Evolutionary conservation across 257 asterid genomes (phyloP), one percentile per base, ranked within the genome.

Genomic region (Henckelia pumila): DNA sequence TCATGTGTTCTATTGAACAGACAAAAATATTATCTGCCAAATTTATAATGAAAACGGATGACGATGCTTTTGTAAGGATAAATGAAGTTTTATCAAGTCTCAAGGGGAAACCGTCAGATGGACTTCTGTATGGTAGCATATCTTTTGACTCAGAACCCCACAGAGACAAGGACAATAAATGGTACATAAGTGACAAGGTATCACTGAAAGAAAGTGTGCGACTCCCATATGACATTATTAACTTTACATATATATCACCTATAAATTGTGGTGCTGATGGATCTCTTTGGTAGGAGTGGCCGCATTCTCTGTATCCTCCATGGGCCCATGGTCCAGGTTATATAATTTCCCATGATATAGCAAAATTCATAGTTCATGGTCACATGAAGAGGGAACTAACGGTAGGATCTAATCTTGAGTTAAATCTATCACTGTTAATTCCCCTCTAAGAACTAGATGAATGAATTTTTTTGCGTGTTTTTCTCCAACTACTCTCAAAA

Each of bases 311-410:
- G 7, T 93, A 79, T 70, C 99, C 99, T 70, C 96, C 97, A 0
- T 90, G 99, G 97, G 95, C 99, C 0, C 99, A 93, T 40, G 99
- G 97, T 63, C 99, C 99, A 22, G 99, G 99, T 20, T 93, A 93
- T 75, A 74, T 93, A 61, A 75, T 90, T 32, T 90, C 99, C 17
- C 81, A 82, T n/a, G 94, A 86, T 81, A 67, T 93, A 37, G 99
- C 96, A n/a, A 80, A 78, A 73, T 90, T 84, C 70, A 90, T 93
- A 16, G 97, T 90, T 59, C 75, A 75, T 75, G 94, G 92, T 28
- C 99, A 93, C 78, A 77, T 26, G 44, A 33, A 80, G 33, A 77
- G 80, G 85, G 82, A 83, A 59, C 92, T 90, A 59, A 83, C 76
- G 96, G 96, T 92, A 78, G 61, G 64, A 32, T 62, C 55, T 20